Evolutionary conservation across 805 yeast species (phyloP).

Genomic region (Cyberlindnera subsufficiens): DNA sequence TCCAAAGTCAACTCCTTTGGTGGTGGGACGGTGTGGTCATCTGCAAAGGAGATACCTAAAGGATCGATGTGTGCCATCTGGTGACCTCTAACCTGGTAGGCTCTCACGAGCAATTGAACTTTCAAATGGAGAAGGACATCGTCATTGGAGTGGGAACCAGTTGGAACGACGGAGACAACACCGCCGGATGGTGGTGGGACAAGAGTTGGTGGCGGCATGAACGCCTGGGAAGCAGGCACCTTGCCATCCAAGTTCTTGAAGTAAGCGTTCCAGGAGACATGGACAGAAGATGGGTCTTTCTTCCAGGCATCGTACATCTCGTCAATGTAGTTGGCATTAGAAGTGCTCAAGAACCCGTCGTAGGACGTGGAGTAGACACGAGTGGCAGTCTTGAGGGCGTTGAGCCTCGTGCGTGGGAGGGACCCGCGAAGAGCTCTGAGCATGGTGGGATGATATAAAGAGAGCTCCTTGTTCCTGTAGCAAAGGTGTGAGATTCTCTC

Average conservation of each 20-base stretch:
- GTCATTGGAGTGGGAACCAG: conserved; percentile 34
- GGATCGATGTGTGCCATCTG: conserved; percentile 94
- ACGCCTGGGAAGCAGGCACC: conserved; percentile 71
- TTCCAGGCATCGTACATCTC: conserved; percentile 97
- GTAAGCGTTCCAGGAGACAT: conserved; percentile 95
- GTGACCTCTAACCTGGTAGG: conserved; percentile 98
- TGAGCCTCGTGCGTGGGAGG: conserved; percentile 20
- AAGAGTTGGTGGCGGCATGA: conserved; percentile 85
- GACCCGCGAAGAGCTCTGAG: conserved; percentile 21
- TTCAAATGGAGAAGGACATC: conserved; percentile 82
- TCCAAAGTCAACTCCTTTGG: conserved; percentile 91
- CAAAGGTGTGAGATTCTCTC: not conserved
- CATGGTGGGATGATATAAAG: conserved; percentile 10
- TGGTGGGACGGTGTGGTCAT: conserved; percentile 40
- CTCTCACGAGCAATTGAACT: conserved; percentile 94
- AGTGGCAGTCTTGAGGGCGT: conserved; percentile 1
- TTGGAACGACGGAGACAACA: conserved; percentile 54
- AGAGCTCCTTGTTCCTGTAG: no score
- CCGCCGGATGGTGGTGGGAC: conserved; percentile 81
- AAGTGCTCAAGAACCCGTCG: conserved; percentile 78
- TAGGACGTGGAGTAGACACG: conserved; percentile 12
- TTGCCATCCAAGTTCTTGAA: conserved; percentile 80
- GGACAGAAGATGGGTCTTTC: conserved; percentile 85
- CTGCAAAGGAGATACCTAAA: conserved; percentile 83
- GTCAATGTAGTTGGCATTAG: conserved; percentile 88